phyloP scores from a whole-genome alignment of 1,284 basidiomycete genomes.

The Sporisorium graminicola region DNA sequence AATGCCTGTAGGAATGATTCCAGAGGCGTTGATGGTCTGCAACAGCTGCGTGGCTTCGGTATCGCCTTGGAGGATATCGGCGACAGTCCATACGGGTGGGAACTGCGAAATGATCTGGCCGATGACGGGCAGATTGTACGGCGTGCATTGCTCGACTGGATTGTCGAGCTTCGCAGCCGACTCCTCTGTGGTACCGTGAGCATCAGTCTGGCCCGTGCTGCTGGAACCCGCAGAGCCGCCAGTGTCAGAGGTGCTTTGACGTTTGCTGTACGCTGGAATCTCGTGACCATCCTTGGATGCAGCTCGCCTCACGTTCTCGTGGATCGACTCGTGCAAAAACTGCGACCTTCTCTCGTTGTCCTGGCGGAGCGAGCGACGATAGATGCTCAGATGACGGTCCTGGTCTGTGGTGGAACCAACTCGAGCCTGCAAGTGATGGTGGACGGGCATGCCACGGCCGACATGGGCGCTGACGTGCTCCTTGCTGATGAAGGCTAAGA shows the following conservation, averaged over 20 bases:
- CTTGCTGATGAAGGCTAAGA: constrained; percentile 9
- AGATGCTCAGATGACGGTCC: neutral
- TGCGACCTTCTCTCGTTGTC: neutral
- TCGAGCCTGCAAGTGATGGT: constrained; percentile 9
- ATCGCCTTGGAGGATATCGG: constrained; percentile 68
- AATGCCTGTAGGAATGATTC: constrained; percentile 64
- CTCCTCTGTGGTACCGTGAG: constrained; percentile 28
- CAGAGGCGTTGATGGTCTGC: constrained; percentile 57
- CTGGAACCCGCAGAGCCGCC: neutral
- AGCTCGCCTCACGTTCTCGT: constrained; percentile 16
- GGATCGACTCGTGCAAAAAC: constrained; percentile 17
- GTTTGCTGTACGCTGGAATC: neutral
- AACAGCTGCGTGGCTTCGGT: constrained; percentile 64
- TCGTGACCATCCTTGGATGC: neutral
- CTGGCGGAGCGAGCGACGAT: constrained; percentile 10
- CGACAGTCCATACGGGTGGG: constrained; percentile 66
- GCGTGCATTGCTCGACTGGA: constrained; percentile 35
- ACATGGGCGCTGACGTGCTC: constrained; percentile 13
- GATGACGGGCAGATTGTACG: constrained; percentile 45
- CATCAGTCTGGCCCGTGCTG: neutral
- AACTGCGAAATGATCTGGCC: constrained; percentile 28
- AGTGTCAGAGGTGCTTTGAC: neutral
- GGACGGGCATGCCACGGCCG: constrained; percentile 18
- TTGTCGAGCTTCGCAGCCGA: constrained; percentile 25
- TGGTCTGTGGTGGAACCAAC: constrained; percentile 13